Evolutionary conservation across 176 grass and related monocot genomes (phyloP), one percentile per base, ranked within the genome.

Genomic region (Carex cristatella): DNA sequence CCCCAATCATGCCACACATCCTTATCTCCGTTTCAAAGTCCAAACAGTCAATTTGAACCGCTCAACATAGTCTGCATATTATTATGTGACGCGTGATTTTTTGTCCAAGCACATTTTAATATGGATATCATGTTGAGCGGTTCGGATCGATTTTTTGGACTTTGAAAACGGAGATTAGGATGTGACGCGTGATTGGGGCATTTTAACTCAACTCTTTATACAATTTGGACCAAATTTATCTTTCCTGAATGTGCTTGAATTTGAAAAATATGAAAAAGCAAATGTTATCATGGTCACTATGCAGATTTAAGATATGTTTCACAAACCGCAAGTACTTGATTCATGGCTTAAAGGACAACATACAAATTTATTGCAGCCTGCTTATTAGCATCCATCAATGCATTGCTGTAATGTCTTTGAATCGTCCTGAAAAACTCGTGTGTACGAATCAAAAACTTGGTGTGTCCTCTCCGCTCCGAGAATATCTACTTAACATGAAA

Each of bases 301-400:
- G 42, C 44, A 10, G 19, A 74, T 74, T 75, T 23, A 12, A 75
- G 46, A 51, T 54, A 79, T 28, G 28, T 58, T 15, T 56, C 10
- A 27, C 31, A 58, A 58, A 58, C 6, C 14, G 55, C 51, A 79
- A 78, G 30, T 33, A 79, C 58, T 28, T 33, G 28, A 27, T 53
- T 57, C 28, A 58, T 35, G 13, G 13, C 11, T 7, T 83, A 2
- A 49, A 49, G 54, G 42, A 87, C 42, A 85, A 90, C 90, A 15
- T 94, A 98, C 95, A 98, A 89, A 83, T 98, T 98, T 93, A 98
- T 98, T 59, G 95, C 92, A 65, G 86, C 89, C 79, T 98, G 95
- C 53, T 98, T 98, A 86, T 94, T 86, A 84, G 89, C 91, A 93
- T 98, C 95, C 82, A 93, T 91, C 74, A 89, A 98, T 31, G 95